These are phyloP conservation scores for Trametes polyzona DNA, from an alignment of 1,284 basidiomycete genomes.

Conservation along the genomic window DNA sequence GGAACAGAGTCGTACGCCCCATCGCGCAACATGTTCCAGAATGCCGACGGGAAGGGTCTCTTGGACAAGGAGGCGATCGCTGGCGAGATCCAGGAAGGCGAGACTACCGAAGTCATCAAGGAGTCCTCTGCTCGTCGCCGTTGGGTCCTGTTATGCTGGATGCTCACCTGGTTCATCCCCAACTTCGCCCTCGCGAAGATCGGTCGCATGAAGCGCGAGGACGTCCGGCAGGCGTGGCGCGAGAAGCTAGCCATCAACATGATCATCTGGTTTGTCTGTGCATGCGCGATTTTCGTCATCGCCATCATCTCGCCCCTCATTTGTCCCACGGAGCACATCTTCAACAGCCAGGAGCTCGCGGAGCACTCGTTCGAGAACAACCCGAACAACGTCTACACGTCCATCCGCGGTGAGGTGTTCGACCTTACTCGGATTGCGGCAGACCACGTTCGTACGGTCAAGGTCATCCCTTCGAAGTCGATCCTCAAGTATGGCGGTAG, in stretches of 20 bases:
- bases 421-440: constrained; percentile 66
- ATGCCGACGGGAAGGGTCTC: constrained; percentile 72
- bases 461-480: constrained; percentile 75
- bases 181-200: constrained; percentile 70
- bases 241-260: constrained; percentile 97
- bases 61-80: constrained; percentile 81
- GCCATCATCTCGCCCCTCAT: constrained; percentile 88
- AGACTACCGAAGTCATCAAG: constrained; percentile 87
- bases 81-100: constrained; percentile 80
- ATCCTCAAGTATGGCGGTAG: constrained; percentile 86
- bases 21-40: constrained; percentile 93
- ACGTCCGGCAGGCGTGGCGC: constrained; percentile 95
- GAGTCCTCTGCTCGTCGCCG: constrained; percentile 79
- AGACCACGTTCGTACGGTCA: constrained; percentile 71
- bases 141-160: constrained; percentile 90
- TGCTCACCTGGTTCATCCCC: constrained; percentile 93
- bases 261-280: constrained; percentile 95
- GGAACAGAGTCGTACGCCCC: constrained; percentile 93
- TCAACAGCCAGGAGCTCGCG: constrained; percentile 76
- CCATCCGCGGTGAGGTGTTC: constrained; percentile 94
- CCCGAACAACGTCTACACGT: constrained; percentile 78
- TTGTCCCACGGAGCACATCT: constrained; percentile 95
- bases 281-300: constrained; percentile 90
- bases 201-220: constrained; percentile 92
- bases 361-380: constrained; percentile 68